Evolutionary conservation across 2,329 filamentous ascomycete genomes (phyloP), one percentile per base, ranked within the genome.

Genomic region (Arthrobotrys iridis): DNA sequence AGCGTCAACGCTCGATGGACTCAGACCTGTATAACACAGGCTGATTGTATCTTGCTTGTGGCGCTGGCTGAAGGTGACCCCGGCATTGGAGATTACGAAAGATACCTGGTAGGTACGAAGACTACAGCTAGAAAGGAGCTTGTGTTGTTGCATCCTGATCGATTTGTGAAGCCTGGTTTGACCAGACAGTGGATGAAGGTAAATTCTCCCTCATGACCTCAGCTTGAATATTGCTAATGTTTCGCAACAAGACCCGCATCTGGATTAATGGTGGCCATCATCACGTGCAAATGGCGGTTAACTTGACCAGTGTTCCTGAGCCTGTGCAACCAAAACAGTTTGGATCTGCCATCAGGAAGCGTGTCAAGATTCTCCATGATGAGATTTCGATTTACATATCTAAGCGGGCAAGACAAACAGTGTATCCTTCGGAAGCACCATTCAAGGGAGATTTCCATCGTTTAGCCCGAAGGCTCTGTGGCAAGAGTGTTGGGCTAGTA

Each of bases 261-360:
- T 99, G 95, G 95, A 95, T 99, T 82, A 99, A 98, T 78, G 95
- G 95, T 13, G 94, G 94, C 3, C 96, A 99, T 81, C 95, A 96
- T 80, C 95, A 99, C 79, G 91, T 99, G 10, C 95, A 99, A 80
- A 98, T 99, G 95, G 87, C 91, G 0, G 94, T 95, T 81, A 88
- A 90, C 40, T 86, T 75, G 37, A 68, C 90, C 2, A 90, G 91
- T 48, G 84, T 77, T 3, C 52, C 52, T 22, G 77, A 77, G 22
- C 78, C 90, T 0, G 62, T 90, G 18, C 89, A 89, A 11, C 87
- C 88, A 0, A 92, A 93, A 79, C 90, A 91, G 59, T 90, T 96
- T 13, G 93, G 94, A 0, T 91, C 91, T 3, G 93, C 90, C 0
- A 84, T 99, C 74, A 98, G 97, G 81, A 91, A 97, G 80, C 86